Evolutionary conservation across 768 basidiomycete genomes (phyloP), one percentile per base, ranked within the genome.

Genomic region (Leccinum variicolor): DNA sequence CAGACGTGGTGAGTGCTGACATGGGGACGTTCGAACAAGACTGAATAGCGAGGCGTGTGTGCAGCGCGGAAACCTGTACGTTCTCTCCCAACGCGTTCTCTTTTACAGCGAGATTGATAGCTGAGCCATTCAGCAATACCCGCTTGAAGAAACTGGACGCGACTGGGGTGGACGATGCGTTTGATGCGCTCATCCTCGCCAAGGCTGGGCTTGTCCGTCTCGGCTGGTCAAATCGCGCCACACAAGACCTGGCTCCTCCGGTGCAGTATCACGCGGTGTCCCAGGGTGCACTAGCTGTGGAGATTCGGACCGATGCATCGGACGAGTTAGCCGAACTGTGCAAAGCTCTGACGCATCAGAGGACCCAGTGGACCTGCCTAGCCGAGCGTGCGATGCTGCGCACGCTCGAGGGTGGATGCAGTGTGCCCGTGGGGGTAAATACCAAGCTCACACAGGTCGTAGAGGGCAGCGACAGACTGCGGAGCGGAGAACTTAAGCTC

Each of bases 351-450:
- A 91, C 84, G 1, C 90, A 97, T 69, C 83, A 85, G 75, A 78
- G 81, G 69, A 94, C 93, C 0, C 79, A 85, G 49, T 92, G 87
- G 87, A 75, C 68, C 54, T 92, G 89, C 66, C 75, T 81, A 25
- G 93, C 94, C 2, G 97, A 99, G 74, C 84, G 97, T 14, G 90
- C 89, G 1, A 89, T 90, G 72, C 77, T 98, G 61, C 79, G 88
- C n/a, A 86, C 88, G 23, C 78, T 98, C 53, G 97, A 98, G 73
- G 97, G 97, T 28, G 97, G 97, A 25, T 99, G 97, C 75, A 94
- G 92, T 60, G 95, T 99, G 0, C 96, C 96, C 3, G 94, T 99
- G 15, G 96, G 95, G 4, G 87, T 92, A 28, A 76, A 79, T 52
- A 86, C 84, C 28, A 74, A 69, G 48, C 71, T 89, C 55, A 70